Conservation (phyloP, 2,329 filamentous ascomycete species). For the Pseudofabraea citricarpa region DNA sequence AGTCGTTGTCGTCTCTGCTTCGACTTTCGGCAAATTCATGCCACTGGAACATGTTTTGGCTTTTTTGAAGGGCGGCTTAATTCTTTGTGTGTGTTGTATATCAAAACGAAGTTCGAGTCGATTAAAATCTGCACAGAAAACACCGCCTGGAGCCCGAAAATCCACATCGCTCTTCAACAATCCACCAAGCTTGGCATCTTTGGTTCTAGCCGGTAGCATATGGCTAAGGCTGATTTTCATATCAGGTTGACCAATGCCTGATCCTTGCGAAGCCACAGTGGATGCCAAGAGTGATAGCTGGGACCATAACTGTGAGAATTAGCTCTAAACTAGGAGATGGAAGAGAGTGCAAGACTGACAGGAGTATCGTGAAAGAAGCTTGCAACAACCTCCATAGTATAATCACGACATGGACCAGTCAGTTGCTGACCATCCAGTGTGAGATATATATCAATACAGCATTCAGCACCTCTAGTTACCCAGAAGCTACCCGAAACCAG, state of each 20-base stretch:
- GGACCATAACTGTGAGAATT: constrained; percentile 20
- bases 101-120: not conserved
- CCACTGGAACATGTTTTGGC: too few relatives aligned
- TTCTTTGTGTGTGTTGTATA: too few relatives aligned
- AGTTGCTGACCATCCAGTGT: constrained; percentile 13
- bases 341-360: constrained; percentile 10
- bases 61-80: too few relatives aligned
- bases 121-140: not conserved
- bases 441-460: constrained; percentile 15
- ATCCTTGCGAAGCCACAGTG: constrained; percentile 7
- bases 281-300: constrained; percentile 17
- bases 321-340: constrained; percentile 1
- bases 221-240: constrained; percentile 17
- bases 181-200: too few relatives aligned
- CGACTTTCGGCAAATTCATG: too few relatives aligned
- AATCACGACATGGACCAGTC: not conserved
- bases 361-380: constrained; percentile 14
- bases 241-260: not conserved
- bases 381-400: constrained; percentile 12
- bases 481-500: constrained; percentile 20
- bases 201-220: not conserved
- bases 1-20: too few relatives aligned
- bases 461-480: constrained; percentile 16
- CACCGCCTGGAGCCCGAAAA: not conserved
- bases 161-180: too few relatives aligned